Conservation (phyloP, 176 grass and related monocot genomes). For the Melocanna baccifera region DNA sequence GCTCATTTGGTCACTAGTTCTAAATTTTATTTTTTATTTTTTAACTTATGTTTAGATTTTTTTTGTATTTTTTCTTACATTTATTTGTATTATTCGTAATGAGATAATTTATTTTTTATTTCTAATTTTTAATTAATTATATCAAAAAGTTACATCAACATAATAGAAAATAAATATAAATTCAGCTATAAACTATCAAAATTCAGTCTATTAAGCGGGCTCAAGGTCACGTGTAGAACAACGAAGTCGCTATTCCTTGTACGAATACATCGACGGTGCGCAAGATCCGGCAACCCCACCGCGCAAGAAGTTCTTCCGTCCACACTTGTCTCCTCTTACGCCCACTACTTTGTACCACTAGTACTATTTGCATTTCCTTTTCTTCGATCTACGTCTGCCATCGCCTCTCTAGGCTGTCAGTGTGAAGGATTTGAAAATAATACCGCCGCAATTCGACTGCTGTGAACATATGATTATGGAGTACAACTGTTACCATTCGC, state of each 20-base stretch:
- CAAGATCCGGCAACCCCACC: constrained; percentile 25
- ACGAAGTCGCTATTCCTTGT: constrained; percentile 27
- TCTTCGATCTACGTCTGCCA: background rate
- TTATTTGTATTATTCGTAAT: too few species aligned
- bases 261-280: constrained; percentile 33
- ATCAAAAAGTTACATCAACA: too few species aligned
- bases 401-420: constrained; percentile 5
- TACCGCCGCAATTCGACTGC: background rate
- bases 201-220: too few species aligned
- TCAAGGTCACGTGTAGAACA: constrained; percentile 35
- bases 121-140: too few species aligned
- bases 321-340: constrained; percentile 30
- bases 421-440: background rate
- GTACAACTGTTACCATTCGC: background rate
- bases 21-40: too few species aligned
- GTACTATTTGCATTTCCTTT: background rate
- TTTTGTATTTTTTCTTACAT: too few species aligned
- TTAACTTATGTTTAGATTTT: too few species aligned
- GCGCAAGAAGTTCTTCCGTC: constrained; percentile 20
- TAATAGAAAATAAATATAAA: too few species aligned
- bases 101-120: too few species aligned
- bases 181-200: too few species aligned
- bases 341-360: background rate
- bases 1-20: too few species aligned
- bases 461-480: background rate